Conservation (phyloP, 1,284 basidiomycete species). For the Xerocomus tenax region DNA sequence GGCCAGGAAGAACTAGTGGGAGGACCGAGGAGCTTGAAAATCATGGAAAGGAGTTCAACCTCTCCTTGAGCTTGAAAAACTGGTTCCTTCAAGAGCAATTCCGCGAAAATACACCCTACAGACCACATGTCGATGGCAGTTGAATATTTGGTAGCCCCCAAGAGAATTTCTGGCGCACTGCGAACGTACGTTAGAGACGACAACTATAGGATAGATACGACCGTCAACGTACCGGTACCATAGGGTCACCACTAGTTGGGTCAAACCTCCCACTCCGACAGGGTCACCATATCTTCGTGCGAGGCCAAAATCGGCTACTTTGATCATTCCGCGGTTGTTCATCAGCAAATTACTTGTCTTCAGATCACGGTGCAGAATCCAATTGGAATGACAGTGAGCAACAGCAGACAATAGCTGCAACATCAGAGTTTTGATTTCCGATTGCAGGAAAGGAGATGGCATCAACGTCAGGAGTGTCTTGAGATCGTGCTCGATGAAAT, state of each 20-base stretch:
- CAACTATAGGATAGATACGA: constrained; percentile 9
- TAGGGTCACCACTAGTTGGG: constrained; percentile 92
- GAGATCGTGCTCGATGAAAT: constrained; percentile 98
- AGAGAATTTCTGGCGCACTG: constrained; percentile 90
- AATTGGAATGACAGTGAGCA: constrained; percentile 85
- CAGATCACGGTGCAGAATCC: constrained; percentile 96
- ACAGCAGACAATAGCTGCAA: constrained; percentile 90
- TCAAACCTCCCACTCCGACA: constrained; percentile 85
- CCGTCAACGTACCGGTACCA: constrained; percentile 83
- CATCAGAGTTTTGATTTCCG: constrained; percentile 96
- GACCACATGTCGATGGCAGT: constrained; percentile 99
- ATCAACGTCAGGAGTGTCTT: constrained; percentile 90
- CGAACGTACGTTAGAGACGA: constrained; percentile 6
- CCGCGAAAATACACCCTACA: constrained; percentile 98
- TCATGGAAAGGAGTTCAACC: constrained; percentile 85
- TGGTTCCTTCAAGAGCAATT: constrained; percentile 88
- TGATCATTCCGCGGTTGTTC: constrained; percentile 98
- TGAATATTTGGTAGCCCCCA: constrained; percentile 88
- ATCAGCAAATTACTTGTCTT: constrained; percentile 97
- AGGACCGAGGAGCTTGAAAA: constrained; percentile 86
- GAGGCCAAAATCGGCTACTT: constrained; percentile 97
- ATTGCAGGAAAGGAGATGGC: constrained; percentile 91
- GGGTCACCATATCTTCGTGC: constrained; percentile 94
- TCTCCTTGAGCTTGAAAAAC: constrained; percentile 95
- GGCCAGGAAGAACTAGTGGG: constrained; percentile 86